A percentile compares a stretch with the other conserved stretches of the same genome.
phyloP scores from a whole-genome alignment of 2,329 filamentous ascomycete genomes.

The Onygenales sp. region DNA sequence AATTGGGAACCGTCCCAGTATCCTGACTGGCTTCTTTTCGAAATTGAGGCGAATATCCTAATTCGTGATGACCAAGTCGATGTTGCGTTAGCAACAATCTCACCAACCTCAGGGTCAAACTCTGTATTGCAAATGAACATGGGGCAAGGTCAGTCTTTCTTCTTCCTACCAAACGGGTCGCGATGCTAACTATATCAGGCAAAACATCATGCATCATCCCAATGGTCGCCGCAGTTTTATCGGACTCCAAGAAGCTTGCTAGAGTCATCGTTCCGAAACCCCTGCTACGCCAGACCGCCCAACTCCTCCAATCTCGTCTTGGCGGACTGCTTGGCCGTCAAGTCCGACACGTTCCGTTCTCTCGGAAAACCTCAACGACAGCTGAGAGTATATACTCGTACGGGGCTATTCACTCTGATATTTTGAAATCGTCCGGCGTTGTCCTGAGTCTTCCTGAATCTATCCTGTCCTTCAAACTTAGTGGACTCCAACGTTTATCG shows the following conservation, averaged over 20 bases:
- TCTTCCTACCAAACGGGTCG: no score
- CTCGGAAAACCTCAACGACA: conserved; percentile 24
- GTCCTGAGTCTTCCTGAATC: conserved; percentile 56
- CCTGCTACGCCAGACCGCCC: conserved; percentile 51
- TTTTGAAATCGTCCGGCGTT: conserved; percentile 25
- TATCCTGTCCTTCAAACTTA: conserved; percentile 55
- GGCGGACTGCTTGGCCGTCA: conserved; percentile 47
- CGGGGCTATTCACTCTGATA: no score
- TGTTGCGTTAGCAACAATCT: conserved; percentile 53
- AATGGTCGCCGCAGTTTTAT: conserved; percentile 48
- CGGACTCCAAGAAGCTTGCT: conserved; percentile 41
- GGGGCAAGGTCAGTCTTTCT: conserved; percentile 44
- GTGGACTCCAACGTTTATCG: conserved; percentile 48
- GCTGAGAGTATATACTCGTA: no score
- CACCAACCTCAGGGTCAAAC: conserved; percentile 43
- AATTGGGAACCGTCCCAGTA: conserved; percentile 48
- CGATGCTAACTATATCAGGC: rapidly evolving
- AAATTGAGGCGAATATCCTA: conserved; percentile 55
- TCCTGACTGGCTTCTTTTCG: conserved; percentile 57
- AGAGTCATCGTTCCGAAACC: conserved; percentile 54
- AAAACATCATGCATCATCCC: conserved; percentile 64
- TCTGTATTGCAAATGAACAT: conserved; percentile 59
- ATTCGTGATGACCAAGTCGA: conserved; percentile 54
- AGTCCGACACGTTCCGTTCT: conserved; percentile 52
- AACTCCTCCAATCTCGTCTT: conserved; percentile 46